A percentile compares a stretch with the other conserved stretches of the same genome.
Evolutionary conservation across 371 early-diverging fungal species (phyloP).

Genomic region (Apophysomyces sp.): DNA sequence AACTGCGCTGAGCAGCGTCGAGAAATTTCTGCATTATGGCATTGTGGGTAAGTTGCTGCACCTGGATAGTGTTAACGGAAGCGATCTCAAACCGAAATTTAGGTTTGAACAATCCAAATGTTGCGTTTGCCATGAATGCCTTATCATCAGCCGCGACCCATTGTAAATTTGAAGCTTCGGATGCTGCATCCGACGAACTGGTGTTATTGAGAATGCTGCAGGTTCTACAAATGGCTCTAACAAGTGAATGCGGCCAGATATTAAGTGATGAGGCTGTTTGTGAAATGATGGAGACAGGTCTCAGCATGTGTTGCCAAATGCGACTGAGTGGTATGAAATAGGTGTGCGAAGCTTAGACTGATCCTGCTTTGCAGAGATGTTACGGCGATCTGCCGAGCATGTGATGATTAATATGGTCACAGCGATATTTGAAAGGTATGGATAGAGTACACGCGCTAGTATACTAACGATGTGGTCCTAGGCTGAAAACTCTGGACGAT

Average conservation of each 20-base stretch:
- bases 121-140: constrained; percentile 69
- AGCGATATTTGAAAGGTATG: constrained; percentile 68
- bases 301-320: constrained; percentile 95
- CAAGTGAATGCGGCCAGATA: constrained; percentile 63
- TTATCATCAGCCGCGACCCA: constrained; percentile 83
- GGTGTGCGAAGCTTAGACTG: background rate
- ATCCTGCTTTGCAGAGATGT: constrained; percentile 56
- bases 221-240: constrained; percentile 71
- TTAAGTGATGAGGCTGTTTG: constrained; percentile 92
- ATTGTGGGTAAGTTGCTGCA: constrained; percentile 69
- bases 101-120: constrained; percentile 69
- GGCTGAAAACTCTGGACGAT: constrained; percentile 41
- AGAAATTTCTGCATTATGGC: constrained; percentile 86
- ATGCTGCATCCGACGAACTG: constrained; percentile 89
- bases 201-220: constrained; percentile 88
- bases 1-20: constrained; percentile 84
- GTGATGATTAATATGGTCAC: constrained; percentile 76
- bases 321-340: constrained; percentile 76
- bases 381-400: constrained; percentile 79
- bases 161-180: constrained; percentile 95
- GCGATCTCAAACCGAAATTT: constrained; percentile 1
- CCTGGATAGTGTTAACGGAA: background rate
- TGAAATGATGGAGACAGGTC: constrained; percentile 94
- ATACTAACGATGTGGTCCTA: background rate
- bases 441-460: background rate